Evolutionary conservation across 768 basidiomycete genomes (phyloP).

Genomic region (Lentinula aciculospora): DNA sequence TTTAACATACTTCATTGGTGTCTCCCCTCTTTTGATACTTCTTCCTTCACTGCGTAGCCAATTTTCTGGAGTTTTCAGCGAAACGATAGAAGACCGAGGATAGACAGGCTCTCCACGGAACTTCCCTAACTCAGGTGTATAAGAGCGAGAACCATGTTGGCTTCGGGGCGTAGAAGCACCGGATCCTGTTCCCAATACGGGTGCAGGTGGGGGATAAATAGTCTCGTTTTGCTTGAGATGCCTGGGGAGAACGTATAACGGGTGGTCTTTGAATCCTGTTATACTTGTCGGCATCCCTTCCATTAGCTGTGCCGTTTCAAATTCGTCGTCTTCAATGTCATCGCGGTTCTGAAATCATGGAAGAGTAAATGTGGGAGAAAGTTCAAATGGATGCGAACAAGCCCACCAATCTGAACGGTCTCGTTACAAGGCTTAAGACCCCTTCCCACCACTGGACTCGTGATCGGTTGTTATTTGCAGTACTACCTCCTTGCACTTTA

Average conservation of each 20-base stretch:
- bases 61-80: conserved; percentile 86
- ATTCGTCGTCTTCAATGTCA: conserved; percentile 87
- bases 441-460: conserved; percentile 83
- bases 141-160: not conserved
- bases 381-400: conserved; percentile 5
- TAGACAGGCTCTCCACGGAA: conserved; percentile 94
- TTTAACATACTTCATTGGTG: conserved; percentile 90
- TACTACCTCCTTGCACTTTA: conserved; percentile 66
- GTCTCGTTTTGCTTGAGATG: conserved; percentile 88
- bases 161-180: not conserved
- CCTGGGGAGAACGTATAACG: conserved; percentile 78
- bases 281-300: conserved; percentile 94
- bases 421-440: conserved; percentile 52
- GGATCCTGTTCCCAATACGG: not conserved
- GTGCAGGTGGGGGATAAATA: conserved; percentile 62
- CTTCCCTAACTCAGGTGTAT: conserved; percentile 72
- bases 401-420: conserved; percentile 81
- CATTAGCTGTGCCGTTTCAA: conserved; percentile 66
- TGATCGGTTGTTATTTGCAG: conserved; percentile 30
- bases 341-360: conserved; percentile 67
- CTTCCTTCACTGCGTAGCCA: conserved; percentile 88
- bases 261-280: conserved; percentile 93
- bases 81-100: conserved; percentile 75
- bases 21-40: conserved; percentile 61
- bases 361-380: conserved; percentile 13